A percentile compares a stretch with the other conserved stretches of the same genome.
phyloP scores from a whole-genome alignment of 176 grass and related monocot species.

The Triticum monococcum region DNA sequence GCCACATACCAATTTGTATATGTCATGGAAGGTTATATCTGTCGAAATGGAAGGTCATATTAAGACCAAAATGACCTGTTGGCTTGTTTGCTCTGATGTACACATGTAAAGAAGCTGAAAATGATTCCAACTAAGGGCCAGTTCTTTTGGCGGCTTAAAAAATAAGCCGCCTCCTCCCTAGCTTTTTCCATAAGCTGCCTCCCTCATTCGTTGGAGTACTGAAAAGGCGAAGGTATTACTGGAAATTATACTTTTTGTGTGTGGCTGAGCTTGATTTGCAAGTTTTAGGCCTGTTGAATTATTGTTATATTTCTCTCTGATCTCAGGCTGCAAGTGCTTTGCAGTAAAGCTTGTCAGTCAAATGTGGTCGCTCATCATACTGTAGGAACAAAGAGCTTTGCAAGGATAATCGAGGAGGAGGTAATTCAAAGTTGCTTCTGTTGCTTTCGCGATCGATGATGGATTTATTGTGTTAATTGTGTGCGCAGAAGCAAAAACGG shows the following conservation, averaged over 20 bases:
- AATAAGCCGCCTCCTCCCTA: too few relatives aligned
- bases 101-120: too few relatives aligned
- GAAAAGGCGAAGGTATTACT: conserved; percentile 47
- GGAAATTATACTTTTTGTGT: not conserved
- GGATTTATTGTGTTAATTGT: conserved; percentile 11
- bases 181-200: too few relatives aligned
- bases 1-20: too few relatives aligned
- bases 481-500: conserved; percentile 46
- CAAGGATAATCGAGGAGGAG: conserved; percentile 53
- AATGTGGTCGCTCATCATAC: conserved; percentile 37
- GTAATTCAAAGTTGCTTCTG: conserved; percentile 34
- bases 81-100: too few relatives aligned
- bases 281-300: conserved; percentile 9
- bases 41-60: too few relatives aligned
- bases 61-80: too few relatives aligned
- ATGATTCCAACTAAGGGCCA: too few relatives aligned
- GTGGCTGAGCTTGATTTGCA: conserved; percentile 1
- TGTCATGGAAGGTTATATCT: too few relatives aligned
- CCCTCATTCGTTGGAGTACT: conserved; percentile 62
- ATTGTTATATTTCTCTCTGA: conserved; percentile 6
- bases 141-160: too few relatives aligned
- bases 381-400: conserved; percentile 58
- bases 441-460: conserved; percentile 9
- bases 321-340: conserved; percentile 39
- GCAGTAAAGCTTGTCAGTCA: conserved; percentile 41